Base-by-base conservation (phyloP, 345 rosid species). In the Aegle marmelos region DNA sequence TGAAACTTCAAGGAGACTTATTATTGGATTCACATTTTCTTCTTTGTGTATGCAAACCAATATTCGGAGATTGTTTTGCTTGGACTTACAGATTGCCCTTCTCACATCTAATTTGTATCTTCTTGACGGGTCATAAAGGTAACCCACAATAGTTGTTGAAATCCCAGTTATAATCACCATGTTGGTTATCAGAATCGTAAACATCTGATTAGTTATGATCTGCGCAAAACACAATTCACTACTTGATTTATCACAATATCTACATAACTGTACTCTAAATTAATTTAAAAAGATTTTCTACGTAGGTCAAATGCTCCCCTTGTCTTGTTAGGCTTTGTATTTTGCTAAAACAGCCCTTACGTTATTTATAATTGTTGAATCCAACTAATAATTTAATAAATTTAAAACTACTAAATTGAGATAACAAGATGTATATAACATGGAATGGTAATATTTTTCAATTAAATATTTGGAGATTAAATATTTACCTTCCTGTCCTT, bases 51-150 rank as follows among this genome's bases (percentile, higher is more conserved):
- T 22, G 34, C 89, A 86, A 7, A 79, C 79, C 31, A 86, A 76
- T 19, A 83, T 41, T 8, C 83, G 78, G 7, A 86, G 76, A 70
- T 72, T 71, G 24, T 75, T 69, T 8, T 64, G 78, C 7, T 41
- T 66, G 19, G 65, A 72, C 31, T 82, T 79, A 24, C 56, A 76
- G 27, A 86, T 71, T 45, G 85, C 80, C 60, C 79, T 75, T 48
- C 87, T 81, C 48, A 68, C 73, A 34, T 78, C 56, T 17, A 76
- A 75, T 34, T 76, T 31, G 78, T 72, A 86, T 69, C 82, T 82
- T 70, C 68, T 79, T 28, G 85, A 79, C 5, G 89, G 89, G 73
- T 83, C 87, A 39, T 83, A 86, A 21, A 86, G 10, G 28, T 74
- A 31, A 69, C 67, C 75, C 2, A 84, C 76, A 7, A 81, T 25